phyloP scores from a whole-genome alignment of 2,329 filamentous ascomycete genomes.

The Mariannaea sp. region DNA sequence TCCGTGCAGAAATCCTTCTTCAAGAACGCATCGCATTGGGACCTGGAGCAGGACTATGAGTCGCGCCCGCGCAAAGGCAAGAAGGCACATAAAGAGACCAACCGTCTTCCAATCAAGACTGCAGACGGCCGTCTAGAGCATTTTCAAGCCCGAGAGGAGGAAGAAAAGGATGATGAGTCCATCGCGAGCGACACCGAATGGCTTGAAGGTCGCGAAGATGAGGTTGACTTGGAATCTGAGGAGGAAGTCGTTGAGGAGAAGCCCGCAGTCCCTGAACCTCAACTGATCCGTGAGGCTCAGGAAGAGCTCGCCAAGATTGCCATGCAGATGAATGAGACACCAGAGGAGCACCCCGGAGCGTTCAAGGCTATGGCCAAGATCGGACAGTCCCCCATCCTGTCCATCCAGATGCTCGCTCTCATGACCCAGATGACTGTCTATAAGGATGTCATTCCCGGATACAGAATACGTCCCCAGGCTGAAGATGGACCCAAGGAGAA shows the following conservation, averaged over 20 bases:
- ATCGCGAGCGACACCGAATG: slow-evolving; percentile 65
- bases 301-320: slow-evolving; percentile 90
- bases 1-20: slow-evolving; percentile 69
- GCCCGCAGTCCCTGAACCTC: slow-evolving; percentile 71
- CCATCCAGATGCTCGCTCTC: slow-evolving; percentile 84
- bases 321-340: slow-evolving; percentile 81
- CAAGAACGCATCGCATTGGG: slow-evolving; percentile 79
- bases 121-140: slow-evolving; percentile 74
- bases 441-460: slow-evolving; percentile 95
- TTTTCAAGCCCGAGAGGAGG: slow-evolving; percentile 55
- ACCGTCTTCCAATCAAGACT: slow-evolving; percentile 84
- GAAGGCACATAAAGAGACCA: slow-evolving; percentile 72
- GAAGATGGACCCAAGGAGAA: slow-evolving; percentile 79
- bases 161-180: slow-evolving; percentile 58
- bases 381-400: slow-evolving; percentile 68
- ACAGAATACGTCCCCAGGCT: slow-evolving; percentile 82
- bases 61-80: slow-evolving; percentile 77
- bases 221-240: slow-evolving; percentile 52
- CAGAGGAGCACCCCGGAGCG: slow-evolving; percentile 83
- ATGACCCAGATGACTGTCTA: slow-evolving; percentile 88
- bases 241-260: slow-evolving; percentile 56
- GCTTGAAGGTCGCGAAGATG: slow-evolving; percentile 64
- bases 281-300: slow-evolving; percentile 86
- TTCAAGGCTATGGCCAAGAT: slow-evolving; percentile 80
- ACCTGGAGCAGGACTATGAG: slow-evolving; percentile 92